Evolutionary conservation across 768 basidiomycete species (phyloP).

Genomic region (Amanita pallidorosea): DNA sequence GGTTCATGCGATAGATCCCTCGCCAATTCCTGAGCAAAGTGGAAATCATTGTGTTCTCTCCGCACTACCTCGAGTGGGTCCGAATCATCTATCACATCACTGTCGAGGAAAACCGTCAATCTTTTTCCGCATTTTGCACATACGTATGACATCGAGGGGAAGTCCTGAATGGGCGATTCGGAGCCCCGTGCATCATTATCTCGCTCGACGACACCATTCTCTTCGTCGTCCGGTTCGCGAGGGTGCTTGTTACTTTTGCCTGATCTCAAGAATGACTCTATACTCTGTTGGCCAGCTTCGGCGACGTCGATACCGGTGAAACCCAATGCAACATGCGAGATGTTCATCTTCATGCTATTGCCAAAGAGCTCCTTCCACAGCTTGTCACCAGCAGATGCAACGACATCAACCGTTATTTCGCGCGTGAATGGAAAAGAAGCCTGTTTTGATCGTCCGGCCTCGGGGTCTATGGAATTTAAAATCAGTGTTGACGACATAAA

Average conservation of each 20-base stretch:
- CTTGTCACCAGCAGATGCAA: conserved; percentile 65
- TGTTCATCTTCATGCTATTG: conserved; percentile 39
- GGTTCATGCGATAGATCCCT: conserved; percentile 22
- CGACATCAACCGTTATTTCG: conserved; percentile 63
- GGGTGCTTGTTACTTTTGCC: conserved; percentile 26
- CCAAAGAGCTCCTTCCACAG: conserved; percentile 86
- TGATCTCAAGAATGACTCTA: conserved; percentile 75
- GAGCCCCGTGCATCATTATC: neutral
- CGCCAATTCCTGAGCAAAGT: conserved; percentile 74
- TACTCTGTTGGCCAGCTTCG: conserved; percentile 75
- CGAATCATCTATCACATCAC: conserved; percentile 12
- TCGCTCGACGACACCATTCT: conserved; percentile 1
- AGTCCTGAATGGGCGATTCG: conserved; percentile 1
- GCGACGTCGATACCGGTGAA: conserved; percentile 71
- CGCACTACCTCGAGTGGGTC: conserved; percentile 30
- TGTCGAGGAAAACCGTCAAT: conserved; percentile 4
- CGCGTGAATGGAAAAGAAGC: conserved; percentile 77
- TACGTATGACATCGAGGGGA: conserved; percentile 27
- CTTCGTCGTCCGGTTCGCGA: conserved; percentile 19
- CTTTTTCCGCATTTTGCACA: conserved; percentile 48
- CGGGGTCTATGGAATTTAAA: conserved; percentile 38
- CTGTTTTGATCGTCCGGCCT: conserved; percentile 68
- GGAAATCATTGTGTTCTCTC: conserved; percentile 82
- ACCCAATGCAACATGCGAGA: conserved; percentile 61
- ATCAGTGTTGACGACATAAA: neutral